Evolutionary conservation across 1,284 basidiomycete genomes (phyloP).

Genomic region (Cutaneotrichosporon dermatis): DNA sequence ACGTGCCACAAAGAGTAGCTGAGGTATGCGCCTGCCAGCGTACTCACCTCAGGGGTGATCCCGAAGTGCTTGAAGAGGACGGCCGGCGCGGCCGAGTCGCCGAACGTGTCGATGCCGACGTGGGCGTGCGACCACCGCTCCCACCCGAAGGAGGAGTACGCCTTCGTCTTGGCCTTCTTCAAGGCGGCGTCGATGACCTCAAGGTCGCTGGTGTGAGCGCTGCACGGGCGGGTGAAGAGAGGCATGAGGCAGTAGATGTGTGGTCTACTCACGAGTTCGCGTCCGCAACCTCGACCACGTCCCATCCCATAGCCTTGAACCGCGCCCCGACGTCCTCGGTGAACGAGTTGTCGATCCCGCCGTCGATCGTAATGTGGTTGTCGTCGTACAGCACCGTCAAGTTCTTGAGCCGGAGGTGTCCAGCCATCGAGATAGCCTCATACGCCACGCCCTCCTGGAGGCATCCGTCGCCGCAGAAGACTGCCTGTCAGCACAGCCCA

Average conservation of each 20-base stretch:
- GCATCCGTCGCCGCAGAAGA: constrained; percentile 90
- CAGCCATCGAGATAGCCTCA: constrained; percentile 87
- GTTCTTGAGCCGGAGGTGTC: constrained; percentile 86
- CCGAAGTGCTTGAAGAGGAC: constrained; percentile 70
- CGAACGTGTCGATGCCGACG: constrained; percentile 74
- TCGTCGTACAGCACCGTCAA: constrained; percentile 88
- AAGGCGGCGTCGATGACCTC: constrained; percentile 79
- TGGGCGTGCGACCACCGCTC: constrained; percentile 83
- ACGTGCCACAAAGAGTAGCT: too few relatives aligned
- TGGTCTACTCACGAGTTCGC: background rate
- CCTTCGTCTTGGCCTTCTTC: constrained; percentile 80
- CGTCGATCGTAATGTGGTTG: constrained; percentile 93
- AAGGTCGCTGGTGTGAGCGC: constrained; percentile 74
- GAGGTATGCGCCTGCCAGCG: too few relatives aligned
- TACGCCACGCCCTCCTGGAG: constrained; percentile 91
- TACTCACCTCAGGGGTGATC: constrained; percentile 55
- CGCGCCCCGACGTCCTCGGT: constrained; percentile 88
- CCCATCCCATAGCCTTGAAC: constrained; percentile 51
- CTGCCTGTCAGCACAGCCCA: too few relatives aligned
- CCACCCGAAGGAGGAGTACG: constrained; percentile 72
- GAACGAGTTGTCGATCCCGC: constrained; percentile 85
- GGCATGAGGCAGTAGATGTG: background rate
- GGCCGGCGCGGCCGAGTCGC: constrained; percentile 82
- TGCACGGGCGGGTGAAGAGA: background rate
- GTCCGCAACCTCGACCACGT: background rate